These are phyloP conservation scores for Petunia axillaris DNA, from an alignment of 257 asterid species.

Conservation along the genomic window DNA sequence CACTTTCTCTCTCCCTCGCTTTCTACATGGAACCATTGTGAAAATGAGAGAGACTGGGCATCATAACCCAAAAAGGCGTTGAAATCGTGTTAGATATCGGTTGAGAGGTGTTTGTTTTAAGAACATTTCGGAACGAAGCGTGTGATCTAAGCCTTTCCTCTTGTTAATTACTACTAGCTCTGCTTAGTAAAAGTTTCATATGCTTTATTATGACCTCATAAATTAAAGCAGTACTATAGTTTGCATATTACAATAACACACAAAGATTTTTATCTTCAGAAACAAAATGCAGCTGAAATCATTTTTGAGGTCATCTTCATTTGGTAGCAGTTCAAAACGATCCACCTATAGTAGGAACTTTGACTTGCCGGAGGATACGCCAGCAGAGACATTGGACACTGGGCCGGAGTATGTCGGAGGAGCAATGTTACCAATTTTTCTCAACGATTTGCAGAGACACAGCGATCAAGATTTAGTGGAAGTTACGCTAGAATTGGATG, in stretches of 20 bases:
- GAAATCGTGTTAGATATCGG: constrained; percentile 49
- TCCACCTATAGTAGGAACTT: constrained; percentile 55
- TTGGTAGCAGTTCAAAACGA: constrained; percentile 50
- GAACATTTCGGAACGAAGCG: constrained; percentile 33
- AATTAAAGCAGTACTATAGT: neutral
- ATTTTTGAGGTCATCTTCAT: constrained; percentile 49
- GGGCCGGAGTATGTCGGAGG: constrained; percentile 44
- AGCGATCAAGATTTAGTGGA: constrained; percentile 62
- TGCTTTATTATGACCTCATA: neutral
- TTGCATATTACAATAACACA: neutral
- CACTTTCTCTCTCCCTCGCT: neutral
- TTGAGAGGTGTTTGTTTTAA: constrained; percentile 56
- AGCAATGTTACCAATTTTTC: constrained; percentile 85
- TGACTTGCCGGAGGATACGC: constrained; percentile 50
- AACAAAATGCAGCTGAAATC: constrained; percentile 26
- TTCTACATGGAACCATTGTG: constrained; percentile 28
- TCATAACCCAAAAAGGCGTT: constrained; percentile 37
- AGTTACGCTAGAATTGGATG: constrained; percentile 81
- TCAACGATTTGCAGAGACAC: constrained; percentile 61
- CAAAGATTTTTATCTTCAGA: neutral
- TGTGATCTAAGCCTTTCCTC: constrained; percentile 32
- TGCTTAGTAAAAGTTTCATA: neutral
- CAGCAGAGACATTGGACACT: constrained; percentile 28
- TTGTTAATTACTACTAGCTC: neutral
- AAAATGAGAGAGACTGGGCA: constrained; percentile 26